Percentiles rank a stretch among this genome's conserved stretches.
phyloP scores from a whole-genome alignment of 2,329 filamentous ascomycete genomes.

The Chalara sp. region DNA sequence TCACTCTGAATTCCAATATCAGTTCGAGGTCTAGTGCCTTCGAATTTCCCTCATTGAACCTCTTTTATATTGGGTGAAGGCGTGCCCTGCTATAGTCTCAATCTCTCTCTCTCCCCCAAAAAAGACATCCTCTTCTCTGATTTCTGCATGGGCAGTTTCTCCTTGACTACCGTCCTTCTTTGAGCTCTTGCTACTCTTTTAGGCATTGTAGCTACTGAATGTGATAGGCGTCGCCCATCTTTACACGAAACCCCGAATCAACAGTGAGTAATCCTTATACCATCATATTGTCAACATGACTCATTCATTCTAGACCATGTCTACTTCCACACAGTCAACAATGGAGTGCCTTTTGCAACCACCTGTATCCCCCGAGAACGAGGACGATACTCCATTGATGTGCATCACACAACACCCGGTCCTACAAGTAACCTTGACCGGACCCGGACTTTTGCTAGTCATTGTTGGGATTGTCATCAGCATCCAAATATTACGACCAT shows the following conservation, averaged over 20 bases:
- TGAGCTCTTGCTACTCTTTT: conserved; percentile 16
- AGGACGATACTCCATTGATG: conserved; percentile 11
- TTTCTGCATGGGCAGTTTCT: too few species aligned
- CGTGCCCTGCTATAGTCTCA: too few species aligned
- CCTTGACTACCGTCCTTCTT: conserved; percentile 18
- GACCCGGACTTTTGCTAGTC: conserved; percentile 33
- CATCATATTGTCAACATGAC: not conserved
- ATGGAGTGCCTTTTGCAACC: conserved; percentile 41
- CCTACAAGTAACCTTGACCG: conserved; percentile 22
- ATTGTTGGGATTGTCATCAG: conserved; percentile 44
- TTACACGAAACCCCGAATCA: not conserved
- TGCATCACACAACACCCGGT: conserved; percentile 20
- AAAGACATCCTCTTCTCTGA: too few species aligned
- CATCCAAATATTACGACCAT: conserved; percentile 44
- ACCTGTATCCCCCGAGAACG: conserved; percentile 3
- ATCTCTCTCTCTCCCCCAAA: too few species aligned
- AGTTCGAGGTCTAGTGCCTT: too few species aligned
- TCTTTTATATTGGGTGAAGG: too few species aligned
- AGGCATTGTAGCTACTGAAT: conserved; percentile 22
- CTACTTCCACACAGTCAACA: conserved; percentile 61
- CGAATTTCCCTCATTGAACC: too few species aligned
- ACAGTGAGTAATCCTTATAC: not conserved
- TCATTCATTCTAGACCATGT: not conserved
- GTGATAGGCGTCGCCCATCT: conserved; percentile 15
- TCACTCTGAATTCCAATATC: too few species aligned